phyloP scores from a whole-genome alignment of 257 asterid genomes.

The Jacaranda copaia region DNA sequence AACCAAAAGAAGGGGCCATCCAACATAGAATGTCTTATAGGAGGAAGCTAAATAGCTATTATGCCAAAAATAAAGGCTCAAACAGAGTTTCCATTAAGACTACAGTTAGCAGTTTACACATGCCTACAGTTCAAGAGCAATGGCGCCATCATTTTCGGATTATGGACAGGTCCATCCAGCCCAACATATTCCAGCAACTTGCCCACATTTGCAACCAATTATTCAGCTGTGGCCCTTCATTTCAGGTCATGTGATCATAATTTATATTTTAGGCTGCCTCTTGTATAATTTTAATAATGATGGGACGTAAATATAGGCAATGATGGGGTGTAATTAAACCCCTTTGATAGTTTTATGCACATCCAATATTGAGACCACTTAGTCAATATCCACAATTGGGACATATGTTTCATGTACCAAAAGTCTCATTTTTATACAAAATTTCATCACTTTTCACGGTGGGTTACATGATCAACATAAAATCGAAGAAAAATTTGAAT shows the following conservation, averaged over 20 bases:
- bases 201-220: background rate
- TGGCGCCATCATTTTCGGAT: conserved; percentile 17
- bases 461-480: too few relatives aligned
- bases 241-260: background rate
- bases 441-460: too few relatives aligned
- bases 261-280: background rate
- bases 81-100: conserved; percentile 5
- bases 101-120: conserved; percentile 15
- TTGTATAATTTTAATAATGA: background rate
- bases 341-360: too few relatives aligned
- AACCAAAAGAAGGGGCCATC: background rate
- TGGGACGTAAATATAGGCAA: too few relatives aligned
- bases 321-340: too few relatives aligned
- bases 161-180: background rate
- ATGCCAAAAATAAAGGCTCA: background rate
- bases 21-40: background rate
- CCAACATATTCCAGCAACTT: conserved; percentile 1
- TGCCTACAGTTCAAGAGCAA: background rate
- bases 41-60: conserved; percentile 1
- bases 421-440: too few relatives aligned
- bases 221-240: conserved; percentile 18
- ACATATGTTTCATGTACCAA: too few relatives aligned
- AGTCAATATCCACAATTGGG: too few relatives aligned
- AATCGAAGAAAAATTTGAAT: too few relatives aligned
- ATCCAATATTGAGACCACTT: too few relatives aligned